Conservation (phyloP, 148 eudicot genomes). For the Vaccinium myrtillus region DNA sequence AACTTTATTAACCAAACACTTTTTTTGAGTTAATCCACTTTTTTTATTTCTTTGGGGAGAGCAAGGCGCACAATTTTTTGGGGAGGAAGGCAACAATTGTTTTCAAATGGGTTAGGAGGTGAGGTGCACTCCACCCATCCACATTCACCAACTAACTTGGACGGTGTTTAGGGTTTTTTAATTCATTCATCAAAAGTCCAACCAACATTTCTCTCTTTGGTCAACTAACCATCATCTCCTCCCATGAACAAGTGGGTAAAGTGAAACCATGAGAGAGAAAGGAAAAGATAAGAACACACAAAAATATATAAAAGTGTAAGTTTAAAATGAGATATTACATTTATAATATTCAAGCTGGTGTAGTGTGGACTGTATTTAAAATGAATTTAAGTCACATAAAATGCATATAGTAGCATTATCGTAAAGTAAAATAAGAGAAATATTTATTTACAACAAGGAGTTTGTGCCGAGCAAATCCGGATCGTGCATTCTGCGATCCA, state of each 20-base stretch:
- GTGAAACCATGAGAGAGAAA: not conserved
- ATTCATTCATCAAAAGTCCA: slow-evolving; percentile 2
- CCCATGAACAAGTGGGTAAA: not conserved
- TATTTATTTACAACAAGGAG: no score
- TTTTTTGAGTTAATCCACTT: not conserved
- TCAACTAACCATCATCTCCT: slow-evolving; percentile 19
- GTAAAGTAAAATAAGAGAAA: no score
- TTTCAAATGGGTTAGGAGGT: not conserved
- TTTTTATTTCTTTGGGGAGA: not conserved
- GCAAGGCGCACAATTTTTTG: no score
- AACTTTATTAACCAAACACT: no score
- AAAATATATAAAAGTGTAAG: not conserved
- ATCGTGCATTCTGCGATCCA: no score
- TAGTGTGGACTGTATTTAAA: not conserved
- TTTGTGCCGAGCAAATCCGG: no score
- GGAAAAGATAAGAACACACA: no score
- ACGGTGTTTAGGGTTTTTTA: not conserved
- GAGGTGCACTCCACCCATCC: slow-evolving; percentile 5
- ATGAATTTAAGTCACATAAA: not conserved
- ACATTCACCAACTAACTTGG: not conserved
- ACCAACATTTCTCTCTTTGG: not conserved
- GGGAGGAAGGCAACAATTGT: not conserved
- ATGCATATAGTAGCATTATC: not conserved
- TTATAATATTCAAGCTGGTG: not conserved
- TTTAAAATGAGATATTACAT: not conserved